Evolutionary conservation across 31 red algal genomes (phyloP).

Genomic region (Endocladia muricata): DNA sequence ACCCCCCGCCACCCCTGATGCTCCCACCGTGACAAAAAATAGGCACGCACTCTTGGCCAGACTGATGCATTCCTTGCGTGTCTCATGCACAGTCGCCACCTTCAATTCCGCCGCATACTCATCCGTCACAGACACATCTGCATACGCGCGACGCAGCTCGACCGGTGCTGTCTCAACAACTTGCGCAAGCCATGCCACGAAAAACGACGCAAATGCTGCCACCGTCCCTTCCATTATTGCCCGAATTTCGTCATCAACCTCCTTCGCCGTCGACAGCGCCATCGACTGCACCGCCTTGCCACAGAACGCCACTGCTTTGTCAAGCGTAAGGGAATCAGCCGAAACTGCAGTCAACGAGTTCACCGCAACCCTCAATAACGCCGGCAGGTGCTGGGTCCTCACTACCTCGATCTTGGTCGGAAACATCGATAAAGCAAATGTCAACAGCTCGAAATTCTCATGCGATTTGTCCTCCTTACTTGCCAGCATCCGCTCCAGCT

Average conservation of each 20-base stretch:
- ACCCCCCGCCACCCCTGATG: conserved; percentile 25
- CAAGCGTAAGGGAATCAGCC: conserved; percentile 36
- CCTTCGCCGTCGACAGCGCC: conserved; percentile 8
- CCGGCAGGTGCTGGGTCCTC: conserved; percentile 51
- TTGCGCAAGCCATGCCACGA: conserved; percentile 71
- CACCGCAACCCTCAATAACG: conserved; percentile 48
- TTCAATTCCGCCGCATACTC: conserved; percentile 60
- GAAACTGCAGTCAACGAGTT: conserved; percentile 47
- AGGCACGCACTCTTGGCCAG: conserved; percentile 56
- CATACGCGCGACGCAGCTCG: conserved; percentile 47
- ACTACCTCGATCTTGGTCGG: conserved; percentile 53
- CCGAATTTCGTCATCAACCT: conserved; percentile 8
- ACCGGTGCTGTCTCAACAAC: conserved; percentile 50
- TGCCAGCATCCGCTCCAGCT: conserved; percentile 62
- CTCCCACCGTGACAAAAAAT: conserved; percentile 42
- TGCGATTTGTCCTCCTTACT: conserved; percentile 16
- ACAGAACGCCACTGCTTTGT: conserved; percentile 68
- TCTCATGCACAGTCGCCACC: conserved; percentile 51
- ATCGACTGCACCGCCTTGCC: conserved; percentile 52
- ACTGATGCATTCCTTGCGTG: conserved; percentile 44
- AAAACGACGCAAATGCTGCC: conserved; percentile 61
- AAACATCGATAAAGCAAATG: conserved; percentile 64
- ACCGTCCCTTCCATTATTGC: conserved; percentile 33
- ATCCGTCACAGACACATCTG: conserved; percentile 44
- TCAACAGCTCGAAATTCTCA: conserved; percentile 62